Conservation (phyloP, 345 rosid species). For the Alliaria petiolata region DNA sequence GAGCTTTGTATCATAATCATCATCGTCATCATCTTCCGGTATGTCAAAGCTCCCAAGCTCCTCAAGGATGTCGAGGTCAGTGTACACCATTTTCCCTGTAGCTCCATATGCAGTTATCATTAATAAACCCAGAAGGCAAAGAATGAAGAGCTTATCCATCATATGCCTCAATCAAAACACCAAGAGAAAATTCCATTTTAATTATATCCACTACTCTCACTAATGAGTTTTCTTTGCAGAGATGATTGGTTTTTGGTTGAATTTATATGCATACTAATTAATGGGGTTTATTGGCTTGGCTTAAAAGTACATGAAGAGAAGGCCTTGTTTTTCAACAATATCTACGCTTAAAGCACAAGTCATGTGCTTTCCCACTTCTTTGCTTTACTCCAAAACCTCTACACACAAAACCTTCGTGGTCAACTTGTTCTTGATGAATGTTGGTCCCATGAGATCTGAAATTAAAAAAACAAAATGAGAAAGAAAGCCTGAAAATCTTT, state of each 20-base stretch:
- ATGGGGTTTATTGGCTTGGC: constrained; percentile 78
- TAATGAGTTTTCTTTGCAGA: constrained; percentile 31
- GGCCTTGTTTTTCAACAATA: constrained; percentile 55
- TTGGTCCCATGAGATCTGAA: constrained; percentile 30
- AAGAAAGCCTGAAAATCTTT: background rate
- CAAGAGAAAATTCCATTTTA: constrained; percentile 12
- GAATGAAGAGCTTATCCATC: constrained; percentile 55
- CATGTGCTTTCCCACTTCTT: constrained; percentile 49
- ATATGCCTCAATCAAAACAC: constrained; percentile 26
- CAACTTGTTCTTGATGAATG: constrained; percentile 43
- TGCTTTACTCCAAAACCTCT: constrained; percentile 89
- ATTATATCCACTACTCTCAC: constrained; percentile 20
- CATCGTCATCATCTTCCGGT: constrained; percentile 46
- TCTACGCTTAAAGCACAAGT: constrained; percentile 91
- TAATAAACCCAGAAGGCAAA: constrained; percentile 54
- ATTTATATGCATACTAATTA: constrained; percentile 62
- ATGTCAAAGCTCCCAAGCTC: constrained; percentile 54
- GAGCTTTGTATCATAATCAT: constrained; percentile 35
- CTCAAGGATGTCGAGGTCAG: constrained; percentile 43
- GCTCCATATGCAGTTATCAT: constrained; percentile 47
- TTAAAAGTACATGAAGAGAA: constrained; percentile 83
- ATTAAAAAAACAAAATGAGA: constrained; percentile 12
- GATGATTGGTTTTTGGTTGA: constrained; percentile 41
- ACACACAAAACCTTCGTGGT: constrained; percentile 34
- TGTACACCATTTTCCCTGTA: constrained; percentile 44